Base-by-base conservation (phyloP, 2,329 filamentous ascomycete species). In the Colletotrichum lindemuthianum region DNA sequence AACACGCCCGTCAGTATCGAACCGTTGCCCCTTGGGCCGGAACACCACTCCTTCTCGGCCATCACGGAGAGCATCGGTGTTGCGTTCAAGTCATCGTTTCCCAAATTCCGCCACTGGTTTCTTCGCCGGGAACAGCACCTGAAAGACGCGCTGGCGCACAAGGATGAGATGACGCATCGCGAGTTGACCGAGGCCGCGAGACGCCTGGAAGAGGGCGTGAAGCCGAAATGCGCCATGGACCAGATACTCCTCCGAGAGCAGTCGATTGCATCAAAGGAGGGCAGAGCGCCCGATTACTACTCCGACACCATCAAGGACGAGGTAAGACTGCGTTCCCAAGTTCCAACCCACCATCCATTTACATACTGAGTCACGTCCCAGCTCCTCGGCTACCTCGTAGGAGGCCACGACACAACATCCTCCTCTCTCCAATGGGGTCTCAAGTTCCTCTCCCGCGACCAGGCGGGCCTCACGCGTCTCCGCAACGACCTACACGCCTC, bases 221-320 rank as follows among this genome's bases (percentile, higher is more conserved):
- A 50, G 9, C 47, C 58, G 7, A 39, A 52, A 9, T 54, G 69
- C 47, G 73, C 73, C 1, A 66, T 74, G 24, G 76, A 78, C 43
- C 71, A 77, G 43, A 70, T 79, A 5, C 59, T 79, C 2, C 69
- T 71, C 61, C 67, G 77, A 9, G 77, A 79, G 67, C 70, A 71
- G 24, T 40, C 54, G 1, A 63, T 71, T 0, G 75, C 77, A 0
- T 59, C 71, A 41, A 78, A 76, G 33, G 70, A 69, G 11, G 71
- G 68, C 0, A 68, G 75, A 4, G 43, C 63, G 13, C 75, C 75
- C 0, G 55, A 73, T 10, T 77, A 77, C 33, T 59, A 73, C 45
- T 74, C 71, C 1, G 56, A 66, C 8, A 68, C 63, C 1, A 74
- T 78, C 16, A 67, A 68, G 24, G 74, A 76, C 59, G 77, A 79